Conservation (phyloP, 768 basidiomycete genomes). For the Pulveroboletus sp. region DNA sequence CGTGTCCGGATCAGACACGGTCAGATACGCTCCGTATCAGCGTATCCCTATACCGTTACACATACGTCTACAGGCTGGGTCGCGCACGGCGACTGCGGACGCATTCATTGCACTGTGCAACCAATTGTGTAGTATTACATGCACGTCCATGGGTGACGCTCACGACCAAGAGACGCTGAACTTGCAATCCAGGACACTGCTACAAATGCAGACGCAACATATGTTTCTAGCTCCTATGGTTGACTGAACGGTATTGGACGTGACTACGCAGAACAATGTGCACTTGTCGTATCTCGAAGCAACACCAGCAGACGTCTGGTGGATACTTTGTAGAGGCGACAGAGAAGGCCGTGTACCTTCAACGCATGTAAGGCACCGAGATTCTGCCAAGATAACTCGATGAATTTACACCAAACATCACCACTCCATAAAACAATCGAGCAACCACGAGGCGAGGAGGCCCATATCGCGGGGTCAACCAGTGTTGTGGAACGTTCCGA, state of each 20-base stretch:
- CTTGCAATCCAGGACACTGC: constrained; percentile 8
- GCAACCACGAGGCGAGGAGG: no score
- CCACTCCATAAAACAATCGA: no score
- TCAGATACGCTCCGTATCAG: no score
- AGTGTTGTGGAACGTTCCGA: no score
- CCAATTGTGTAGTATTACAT: not conserved
- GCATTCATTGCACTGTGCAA: constrained; percentile 39
- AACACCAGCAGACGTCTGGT: constrained; percentile 2
- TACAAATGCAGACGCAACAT: constrained; percentile 23
- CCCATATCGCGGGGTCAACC: no score
- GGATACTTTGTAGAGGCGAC: constrained; percentile 2
- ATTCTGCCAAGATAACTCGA: constrained; percentile 31
- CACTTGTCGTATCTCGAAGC: constrained; percentile 15
- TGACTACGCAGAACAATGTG: constrained; percentile 47
- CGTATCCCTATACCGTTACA: constrained; percentile 41
- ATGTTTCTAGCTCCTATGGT: constrained; percentile 49
- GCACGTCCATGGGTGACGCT: no score
- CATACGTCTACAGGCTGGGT: constrained; percentile 41
- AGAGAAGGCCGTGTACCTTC: constrained; percentile 14
- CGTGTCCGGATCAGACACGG: constrained; percentile 3
- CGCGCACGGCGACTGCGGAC: constrained; percentile 42
- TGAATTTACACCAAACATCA: constrained; percentile 31
- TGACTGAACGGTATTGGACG: constrained; percentile 50
- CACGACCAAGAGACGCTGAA: not conserved
- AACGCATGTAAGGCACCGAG: constrained; percentile 11